Evolutionary conservation across 768 basidiomycete genomes (phyloP).

Genomic region (Lentinula edodes): DNA sequence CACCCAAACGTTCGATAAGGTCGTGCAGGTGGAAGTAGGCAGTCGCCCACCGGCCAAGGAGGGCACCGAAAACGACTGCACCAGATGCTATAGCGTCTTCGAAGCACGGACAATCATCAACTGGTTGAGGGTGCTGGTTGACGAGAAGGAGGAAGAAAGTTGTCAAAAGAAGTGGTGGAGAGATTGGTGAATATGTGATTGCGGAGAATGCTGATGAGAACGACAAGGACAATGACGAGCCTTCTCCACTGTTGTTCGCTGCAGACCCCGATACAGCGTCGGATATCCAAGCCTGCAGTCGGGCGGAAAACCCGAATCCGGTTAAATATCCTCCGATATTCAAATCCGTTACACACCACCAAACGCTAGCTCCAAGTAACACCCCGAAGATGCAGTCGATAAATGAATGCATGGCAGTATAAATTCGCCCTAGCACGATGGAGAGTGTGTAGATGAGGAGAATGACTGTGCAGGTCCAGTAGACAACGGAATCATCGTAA

Average conservation of each 20-base stretch:
- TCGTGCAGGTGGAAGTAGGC: constrained; percentile 7
- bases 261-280: background rate
- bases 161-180: constrained; percentile 46
- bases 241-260: too few species aligned
- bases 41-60: constrained; percentile 64
- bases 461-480: constrained; percentile 27
- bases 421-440: constrained; percentile 76
- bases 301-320: constrained; percentile 13
- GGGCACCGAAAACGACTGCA: constrained; percentile 76
- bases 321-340: constrained; percentile 21
- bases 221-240: background rate
- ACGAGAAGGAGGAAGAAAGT: constrained; percentile 67
- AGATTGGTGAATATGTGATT: constrained; percentile 22
- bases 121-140: constrained; percentile 90
- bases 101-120: constrained; percentile 97
- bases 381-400: constrained; percentile 65
- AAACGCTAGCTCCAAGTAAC: constrained; percentile 60
- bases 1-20: constrained; percentile 26
- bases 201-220: background rate
- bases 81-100: constrained; percentile 94
- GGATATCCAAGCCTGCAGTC: constrained; percentile 33
- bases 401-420: constrained; percentile 87
- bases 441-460: constrained; percentile 58
- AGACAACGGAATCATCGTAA: constrained; percentile 13
- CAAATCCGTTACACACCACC: constrained; percentile 46